Percentiles rank a stretch among this genome's conserved stretches.
phyloP scores from a whole-genome alignment of 306 rosid species.

The Rosa chinensis region DNA sequence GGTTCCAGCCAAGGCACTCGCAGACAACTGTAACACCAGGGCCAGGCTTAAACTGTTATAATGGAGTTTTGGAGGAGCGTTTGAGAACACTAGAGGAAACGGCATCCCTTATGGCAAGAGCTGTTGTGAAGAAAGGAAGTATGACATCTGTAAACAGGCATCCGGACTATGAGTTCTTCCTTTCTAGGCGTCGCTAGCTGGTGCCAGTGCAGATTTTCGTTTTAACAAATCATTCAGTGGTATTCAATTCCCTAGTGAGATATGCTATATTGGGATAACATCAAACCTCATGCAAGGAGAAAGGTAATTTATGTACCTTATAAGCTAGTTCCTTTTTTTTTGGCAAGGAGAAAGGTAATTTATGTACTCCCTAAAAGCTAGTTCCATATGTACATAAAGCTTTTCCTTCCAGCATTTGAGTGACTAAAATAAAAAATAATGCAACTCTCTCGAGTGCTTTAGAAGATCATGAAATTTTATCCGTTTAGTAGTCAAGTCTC shows the following conservation, averaged over 20 bases:
- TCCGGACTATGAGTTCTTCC: constrained; percentile 79
- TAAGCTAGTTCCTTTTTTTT: no score
- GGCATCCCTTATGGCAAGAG: constrained; percentile 76
- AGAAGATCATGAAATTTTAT: background rate
- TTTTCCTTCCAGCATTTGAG: background rate
- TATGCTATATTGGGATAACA: background rate
- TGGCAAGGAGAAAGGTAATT: background rate
- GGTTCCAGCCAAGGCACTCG: constrained; percentile 54
- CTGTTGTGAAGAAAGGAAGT: constrained; percentile 60
- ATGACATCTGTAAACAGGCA: constrained; percentile 50
- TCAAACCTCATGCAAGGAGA: constrained; percentile 16
- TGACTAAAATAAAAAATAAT: background rate
- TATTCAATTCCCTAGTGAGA: background rate
- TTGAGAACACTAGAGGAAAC: constrained; percentile 69
- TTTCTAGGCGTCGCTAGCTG: constrained; percentile 56
- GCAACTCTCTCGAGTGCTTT: background rate
- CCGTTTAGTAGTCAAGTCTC: background rate
- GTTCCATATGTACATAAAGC: background rate
- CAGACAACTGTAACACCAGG: constrained; percentile 19
- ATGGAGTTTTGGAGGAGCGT: constrained; percentile 44
- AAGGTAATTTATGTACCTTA: background rate
- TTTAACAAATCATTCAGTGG: constrained; percentile 1
- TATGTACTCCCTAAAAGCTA: background rate
- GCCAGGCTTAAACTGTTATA: constrained; percentile 34
- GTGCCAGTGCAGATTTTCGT: constrained; percentile 13